Percentiles rank a stretch among this genome's conserved stretches.
phyloP scores from a whole-genome alignment of 2,329 filamentous ascomycete genomes.

The Cytospora chrysosperma region DNA sequence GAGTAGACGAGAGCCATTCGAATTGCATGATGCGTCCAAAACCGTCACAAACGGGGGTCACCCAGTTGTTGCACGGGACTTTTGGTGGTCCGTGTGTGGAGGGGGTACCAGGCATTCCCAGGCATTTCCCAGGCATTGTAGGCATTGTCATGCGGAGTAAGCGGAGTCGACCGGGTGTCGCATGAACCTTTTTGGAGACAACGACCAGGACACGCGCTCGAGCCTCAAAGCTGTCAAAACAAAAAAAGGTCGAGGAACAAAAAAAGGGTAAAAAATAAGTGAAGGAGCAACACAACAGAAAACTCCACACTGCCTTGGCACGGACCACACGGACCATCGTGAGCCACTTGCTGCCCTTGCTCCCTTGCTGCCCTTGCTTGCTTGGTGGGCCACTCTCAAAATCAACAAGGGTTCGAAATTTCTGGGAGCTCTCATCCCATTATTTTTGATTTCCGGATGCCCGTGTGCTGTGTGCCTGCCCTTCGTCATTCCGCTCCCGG shows the following conservation, averaged over 20 bases:
- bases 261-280: constrained; percentile 5
- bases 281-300: not conserved
- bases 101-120: not conserved
- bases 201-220: constrained; percentile 1
- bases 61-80: constrained; percentile 15
- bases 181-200: not conserved
- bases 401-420: constrained; percentile 1
- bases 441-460: constrained; percentile 17
- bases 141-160: not conserved
- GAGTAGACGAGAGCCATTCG: not conserved
- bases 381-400: not conserved
- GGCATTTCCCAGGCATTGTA: too few relatives aligned
- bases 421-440: constrained; percentile 1
- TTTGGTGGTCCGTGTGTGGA: constrained; percentile 1
- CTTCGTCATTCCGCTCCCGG: constrained; percentile 15
- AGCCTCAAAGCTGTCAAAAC: too few relatives aligned
- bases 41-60: constrained; percentile 13
- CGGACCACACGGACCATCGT: constrained; percentile 8
- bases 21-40: not conserved
- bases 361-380: too few relatives aligned
- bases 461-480: constrained; percentile 11
- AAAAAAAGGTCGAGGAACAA: not conserved
- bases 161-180: constrained; percentile 5
- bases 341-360: not conserved
- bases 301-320: constrained; percentile 9